Evolutionary conservation across 1,139 yeast genomes (phyloP).

Genomic region (Geotrichum bryndzae): DNA sequence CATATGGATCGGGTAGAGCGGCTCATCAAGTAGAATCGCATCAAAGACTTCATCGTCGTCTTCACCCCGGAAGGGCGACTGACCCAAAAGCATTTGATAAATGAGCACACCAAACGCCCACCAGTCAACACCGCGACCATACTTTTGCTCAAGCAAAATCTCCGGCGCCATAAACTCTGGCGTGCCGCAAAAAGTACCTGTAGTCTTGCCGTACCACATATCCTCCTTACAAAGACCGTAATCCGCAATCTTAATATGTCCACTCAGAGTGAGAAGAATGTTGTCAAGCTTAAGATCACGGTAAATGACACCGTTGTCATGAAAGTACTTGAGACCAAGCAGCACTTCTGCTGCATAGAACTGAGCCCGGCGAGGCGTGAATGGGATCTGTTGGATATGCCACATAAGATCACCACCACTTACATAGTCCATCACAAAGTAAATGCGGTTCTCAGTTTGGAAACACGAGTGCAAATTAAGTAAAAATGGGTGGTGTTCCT

Average conservation of each 20-base stretch:
- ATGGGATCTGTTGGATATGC: conserved; percentile 91
- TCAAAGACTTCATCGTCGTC: conserved; percentile 97
- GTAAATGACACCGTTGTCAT: conserved; percentile 90
- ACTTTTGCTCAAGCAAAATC: conserved; percentile 82
- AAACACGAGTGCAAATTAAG: conserved; percentile 88
- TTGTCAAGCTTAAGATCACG: conserved; percentile 95
- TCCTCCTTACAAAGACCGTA: conserved; percentile 94
- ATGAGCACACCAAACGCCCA: conserved; percentile 98
- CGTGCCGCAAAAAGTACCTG: conserved; percentile 96
- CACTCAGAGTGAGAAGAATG: conserved; percentile 76
- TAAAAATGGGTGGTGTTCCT: conserved; percentile 85
- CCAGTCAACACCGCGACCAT: conserved; percentile 96
- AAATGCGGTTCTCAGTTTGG: conserved; percentile 94
- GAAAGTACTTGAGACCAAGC: conserved; percentile 84
- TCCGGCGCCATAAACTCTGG: conserved; percentile 99
- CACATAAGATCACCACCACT: conserved; percentile 98
- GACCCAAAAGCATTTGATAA: conserved; percentile 92
- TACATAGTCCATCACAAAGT: conserved; percentile 96
- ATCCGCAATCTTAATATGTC: conserved; percentile 94
- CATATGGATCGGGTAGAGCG: conserved; percentile 96
- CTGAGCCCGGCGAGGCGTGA: conserved; percentile 89
- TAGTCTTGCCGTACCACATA: conserved; percentile 83
- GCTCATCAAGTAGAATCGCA: conserved; percentile 94
- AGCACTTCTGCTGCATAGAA: conserved; percentile 95
- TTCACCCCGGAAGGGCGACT: conserved; percentile 95